Percentiles rank a stretch among this genome's conserved stretches.
These are phyloP conservation scores for Psilocybe cubensis DNA, from an alignment of 768 basidiomycete species.

Conservation along the genomic window DNA sequence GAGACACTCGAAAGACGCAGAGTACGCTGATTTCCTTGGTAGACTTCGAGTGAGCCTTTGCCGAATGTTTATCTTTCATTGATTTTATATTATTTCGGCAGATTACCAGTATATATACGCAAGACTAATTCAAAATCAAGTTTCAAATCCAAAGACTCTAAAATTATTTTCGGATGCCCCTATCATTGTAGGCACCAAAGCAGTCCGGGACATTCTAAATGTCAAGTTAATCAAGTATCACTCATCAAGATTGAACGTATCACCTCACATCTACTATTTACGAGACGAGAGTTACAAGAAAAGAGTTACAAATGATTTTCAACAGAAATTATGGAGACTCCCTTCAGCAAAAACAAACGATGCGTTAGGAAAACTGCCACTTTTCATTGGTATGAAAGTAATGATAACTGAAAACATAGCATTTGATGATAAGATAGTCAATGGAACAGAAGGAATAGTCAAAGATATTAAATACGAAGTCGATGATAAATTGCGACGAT, in stretches of 20 bases:
- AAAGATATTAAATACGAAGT: neutral
- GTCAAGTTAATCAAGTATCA: neutral
- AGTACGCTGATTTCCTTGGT: constrained; percentile 3
- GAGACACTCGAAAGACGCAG: constrained; percentile 6
- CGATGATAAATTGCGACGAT: neutral
- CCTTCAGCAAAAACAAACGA: neutral
- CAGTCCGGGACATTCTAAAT: constrained; percentile 1
- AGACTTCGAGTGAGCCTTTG: constrained; percentile 6
- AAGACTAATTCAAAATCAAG: neutral
- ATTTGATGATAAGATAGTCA: neutral
- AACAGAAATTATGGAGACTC: neutral
- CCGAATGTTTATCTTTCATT: neutral
- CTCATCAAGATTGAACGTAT: neutral
- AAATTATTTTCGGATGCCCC: neutral
- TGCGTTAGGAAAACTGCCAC: neutral
- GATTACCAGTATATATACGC: neutral
- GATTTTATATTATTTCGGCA: neutral
- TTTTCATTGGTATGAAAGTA: constrained; percentile 3
- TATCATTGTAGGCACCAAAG: constrained; percentile 3
- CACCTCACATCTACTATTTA: neutral
- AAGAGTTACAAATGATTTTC: neutral
- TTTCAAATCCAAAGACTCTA: neutral
- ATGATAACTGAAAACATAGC: constrained; percentile 3
- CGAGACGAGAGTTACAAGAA: neutral
- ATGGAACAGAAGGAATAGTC: neutral